phyloP scores from a whole-genome alignment of 768 basidiomycete genomes.

The Crepidotus variabilis region DNA sequence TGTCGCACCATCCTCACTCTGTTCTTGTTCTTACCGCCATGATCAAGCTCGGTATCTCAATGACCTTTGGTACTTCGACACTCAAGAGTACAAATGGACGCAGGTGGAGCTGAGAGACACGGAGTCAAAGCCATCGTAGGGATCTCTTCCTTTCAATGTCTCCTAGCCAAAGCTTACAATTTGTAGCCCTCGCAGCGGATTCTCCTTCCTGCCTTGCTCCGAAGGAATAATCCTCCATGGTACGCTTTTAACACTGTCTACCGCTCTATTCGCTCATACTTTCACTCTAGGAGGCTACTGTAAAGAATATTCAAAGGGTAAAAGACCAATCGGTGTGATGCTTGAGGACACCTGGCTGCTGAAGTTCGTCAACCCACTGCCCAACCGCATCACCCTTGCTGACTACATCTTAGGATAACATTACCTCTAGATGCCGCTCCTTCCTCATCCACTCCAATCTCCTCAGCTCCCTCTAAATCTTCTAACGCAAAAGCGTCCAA shows the following conservation, averaged over 20 bases:
- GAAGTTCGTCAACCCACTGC: slow-evolving; percentile 37
- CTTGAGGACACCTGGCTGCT: slow-evolving; percentile 90
- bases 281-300: slow-evolving; percentile 71
- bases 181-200: slow-evolving; percentile 69
- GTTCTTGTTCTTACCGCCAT: not conserved
- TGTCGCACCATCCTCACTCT: slow-evolving; percentile 11
- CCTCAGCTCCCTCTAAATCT: slow-evolving; percentile 3
- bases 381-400: not conserved
- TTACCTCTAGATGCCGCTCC: slow-evolving; percentile 15
- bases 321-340: slow-evolving; percentile 81
- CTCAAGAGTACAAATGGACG: slow-evolving; percentile 82
- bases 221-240: slow-evolving; percentile 85
- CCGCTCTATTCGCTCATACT: not conserved
- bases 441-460: not conserved
- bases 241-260: slow-evolving; percentile 19
- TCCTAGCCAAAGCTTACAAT: not conserved
- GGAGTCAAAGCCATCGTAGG: slow-evolving; percentile 71
- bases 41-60: slow-evolving; percentile 70
- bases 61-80: slow-evolving; percentile 85
- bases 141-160: slow-evolving; percentile 6
- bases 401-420: slow-evolving; percentile 13
- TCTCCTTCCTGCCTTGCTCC: slow-evolving; percentile 73
- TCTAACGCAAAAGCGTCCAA: slow-evolving; percentile 23
- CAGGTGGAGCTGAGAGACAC: slow-evolving; percentile 71
- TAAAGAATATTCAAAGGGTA: slow-evolving; percentile 85